Evolutionary conservation across 306 rosid genomes (phyloP).

Genomic region (Citrullus amarus): DNA sequence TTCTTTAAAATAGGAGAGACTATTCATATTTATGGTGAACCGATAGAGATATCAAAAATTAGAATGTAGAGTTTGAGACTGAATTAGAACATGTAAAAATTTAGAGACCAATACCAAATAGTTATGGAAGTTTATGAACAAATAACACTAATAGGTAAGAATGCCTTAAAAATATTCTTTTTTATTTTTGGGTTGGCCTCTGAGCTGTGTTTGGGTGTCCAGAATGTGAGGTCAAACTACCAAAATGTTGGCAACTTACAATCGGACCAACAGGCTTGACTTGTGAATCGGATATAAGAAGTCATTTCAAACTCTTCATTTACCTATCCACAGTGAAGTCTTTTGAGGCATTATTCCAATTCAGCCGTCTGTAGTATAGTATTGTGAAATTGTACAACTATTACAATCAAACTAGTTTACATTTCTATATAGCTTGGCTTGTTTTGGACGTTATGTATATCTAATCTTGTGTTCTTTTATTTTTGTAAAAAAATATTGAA

Average conservation of each 20-base stretch:
- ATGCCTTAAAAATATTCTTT: neutral
- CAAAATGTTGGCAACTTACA: slow-evolving; percentile 29
- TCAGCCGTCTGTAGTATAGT: neutral
- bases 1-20: no score
- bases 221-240: slow-evolving; percentile 77
- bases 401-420: neutral
- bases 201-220: slow-evolving; percentile 5
- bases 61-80: neutral
- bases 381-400: neutral
- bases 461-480: no score
- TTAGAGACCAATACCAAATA: neutral
- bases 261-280: slow-evolving; percentile 23
- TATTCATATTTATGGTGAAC: neutral
- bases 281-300: slow-evolving; percentile 6
- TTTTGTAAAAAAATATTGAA: neutral
- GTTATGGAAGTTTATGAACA: neutral
- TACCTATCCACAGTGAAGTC: neutral
- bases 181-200: neutral
- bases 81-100: no score
- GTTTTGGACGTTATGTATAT: neutral
- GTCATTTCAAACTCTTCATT: neutral
- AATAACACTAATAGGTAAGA: neutral
- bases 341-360: neutral
- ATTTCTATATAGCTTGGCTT: no score
- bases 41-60: neutral